Evolutionary conservation across 1,284 basidiomycete species (phyloP).

Genomic region (Cryptococcus sp.): DNA sequence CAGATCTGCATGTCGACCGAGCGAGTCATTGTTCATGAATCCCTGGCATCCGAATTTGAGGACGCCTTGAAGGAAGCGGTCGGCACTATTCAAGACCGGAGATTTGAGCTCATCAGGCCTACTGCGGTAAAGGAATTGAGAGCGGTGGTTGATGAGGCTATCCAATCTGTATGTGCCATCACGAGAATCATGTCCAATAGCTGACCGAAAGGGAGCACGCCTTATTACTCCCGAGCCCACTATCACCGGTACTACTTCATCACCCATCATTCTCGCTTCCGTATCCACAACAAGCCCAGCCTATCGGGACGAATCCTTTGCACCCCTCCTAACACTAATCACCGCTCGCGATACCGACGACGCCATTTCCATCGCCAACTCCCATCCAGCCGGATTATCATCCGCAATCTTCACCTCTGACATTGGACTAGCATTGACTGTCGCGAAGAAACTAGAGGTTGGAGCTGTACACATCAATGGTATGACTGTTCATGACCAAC

Average conservation of each 20-base stretch:
- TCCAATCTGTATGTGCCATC: slow-evolving; percentile 17
- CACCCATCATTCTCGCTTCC: slow-evolving; percentile 23
- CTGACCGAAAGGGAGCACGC: slow-evolving; percentile 19
- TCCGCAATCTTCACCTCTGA: slow-evolving; percentile 21
- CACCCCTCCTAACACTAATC: slow-evolving; percentile 27
- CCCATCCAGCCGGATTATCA: slow-evolving; percentile 22
- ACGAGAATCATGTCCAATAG: too few species aligned
- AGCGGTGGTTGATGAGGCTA: slow-evolving; percentile 24
- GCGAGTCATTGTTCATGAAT: slow-evolving; percentile 57
- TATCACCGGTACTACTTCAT: slow-evolving; percentile 9
- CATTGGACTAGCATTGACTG: slow-evolving; percentile 12
- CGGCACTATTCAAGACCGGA: slow-evolving; percentile 8
- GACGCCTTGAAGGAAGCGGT: slow-evolving; percentile 8
- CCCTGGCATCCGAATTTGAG: slow-evolving; percentile 37
- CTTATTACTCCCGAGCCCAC: slow-evolving; percentile 7
- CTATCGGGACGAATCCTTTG: slow-evolving; percentile 31
- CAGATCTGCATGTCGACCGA: slow-evolving; percentile 70
- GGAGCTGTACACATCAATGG: slow-evolving; percentile 39
- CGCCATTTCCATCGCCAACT: slow-evolving; percentile 25
- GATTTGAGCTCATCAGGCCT: slow-evolving; percentile 21
- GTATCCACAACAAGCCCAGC: slow-evolving; percentile 8
- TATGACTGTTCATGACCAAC: slow-evolving; percentile 38
- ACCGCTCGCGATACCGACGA: slow-evolving; percentile 12
- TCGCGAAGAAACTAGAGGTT: slow-evolving; percentile 22
- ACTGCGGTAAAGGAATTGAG: slow-evolving; percentile 18